Percentiles rank a stretch among this genome's conserved stretches.
Evolutionary conservation across 768 basidiomycete genomes (phyloP).

Genomic region (Sarcodon sp.): DNA sequence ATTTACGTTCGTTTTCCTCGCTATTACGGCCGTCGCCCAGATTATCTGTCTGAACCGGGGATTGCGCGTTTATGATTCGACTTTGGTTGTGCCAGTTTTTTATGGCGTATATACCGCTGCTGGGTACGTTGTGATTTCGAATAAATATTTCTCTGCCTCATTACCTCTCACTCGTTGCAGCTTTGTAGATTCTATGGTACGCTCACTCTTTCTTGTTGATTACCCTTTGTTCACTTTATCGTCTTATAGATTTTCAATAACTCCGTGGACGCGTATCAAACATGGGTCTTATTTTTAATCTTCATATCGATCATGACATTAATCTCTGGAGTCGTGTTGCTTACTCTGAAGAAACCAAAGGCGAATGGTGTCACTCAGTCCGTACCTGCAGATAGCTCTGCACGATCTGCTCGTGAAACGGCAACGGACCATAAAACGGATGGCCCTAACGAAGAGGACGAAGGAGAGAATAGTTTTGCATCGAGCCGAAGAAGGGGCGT

Average conservation of each 20-base stretch:
- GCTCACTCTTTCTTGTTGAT: background rate
- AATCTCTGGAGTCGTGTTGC: slow-evolving; percentile 83
- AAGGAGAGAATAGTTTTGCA: slow-evolving; percentile 27
- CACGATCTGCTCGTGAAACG: slow-evolving; percentile 15
- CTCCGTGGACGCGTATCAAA: slow-evolving; percentile 71
- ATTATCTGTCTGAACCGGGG: slow-evolving; percentile 89
- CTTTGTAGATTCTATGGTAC: slow-evolving; percentile 46
- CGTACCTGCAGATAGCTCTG: slow-evolving; percentile 16
- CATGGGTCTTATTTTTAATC: slow-evolving; percentile 84
- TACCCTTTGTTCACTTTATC: background rate
- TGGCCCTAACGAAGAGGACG: slow-evolving; percentile 16
- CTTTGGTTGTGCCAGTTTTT: slow-evolving; percentile 87
- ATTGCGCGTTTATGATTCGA: slow-evolving; percentile 82
- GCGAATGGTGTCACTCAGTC: slow-evolving; percentile 18
- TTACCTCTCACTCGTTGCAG: slow-evolving; percentile 13
- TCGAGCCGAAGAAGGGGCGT: slow-evolving; percentile 19
- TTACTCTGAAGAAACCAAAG: slow-evolving; percentile 88
- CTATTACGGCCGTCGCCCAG: slow-evolving; percentile 72
- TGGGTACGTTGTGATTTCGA: slow-evolving; percentile 33
- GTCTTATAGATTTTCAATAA: slow-evolving; percentile 58
- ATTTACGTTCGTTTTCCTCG: slow-evolving; percentile 45
- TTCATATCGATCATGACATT: slow-evolving; percentile 80
- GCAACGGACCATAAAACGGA: slow-evolving; percentile 15
- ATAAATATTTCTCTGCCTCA: background rate
- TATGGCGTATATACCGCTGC: slow-evolving; percentile 86